Evolutionary conservation across 106 monocot genomes (phyloP).

Genomic region (Triglochin maritima): DNA sequence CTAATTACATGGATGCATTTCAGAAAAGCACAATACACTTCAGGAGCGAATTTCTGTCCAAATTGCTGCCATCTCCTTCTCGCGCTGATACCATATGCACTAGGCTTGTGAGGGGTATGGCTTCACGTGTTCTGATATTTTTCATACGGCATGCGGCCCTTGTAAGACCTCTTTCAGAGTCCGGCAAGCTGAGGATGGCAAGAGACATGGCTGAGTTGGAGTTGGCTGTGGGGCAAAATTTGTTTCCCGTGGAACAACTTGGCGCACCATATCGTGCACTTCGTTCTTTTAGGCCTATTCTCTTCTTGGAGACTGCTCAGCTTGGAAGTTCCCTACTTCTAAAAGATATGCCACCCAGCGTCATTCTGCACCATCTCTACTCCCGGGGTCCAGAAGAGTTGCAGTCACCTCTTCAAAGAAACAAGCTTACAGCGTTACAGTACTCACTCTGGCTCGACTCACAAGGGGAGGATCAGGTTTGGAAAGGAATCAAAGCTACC

Average conservation of each 20-base stretch:
- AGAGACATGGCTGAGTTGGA: constrained; percentile 99
- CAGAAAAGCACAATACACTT: constrained; percentile 60
- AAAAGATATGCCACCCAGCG: constrained; percentile 60
- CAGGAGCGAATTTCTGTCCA: constrained; percentile 69
- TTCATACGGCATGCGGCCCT: constrained; percentile 87
- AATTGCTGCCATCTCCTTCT: constrained; percentile 55
- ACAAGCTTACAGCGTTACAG: constrained; percentile 61
- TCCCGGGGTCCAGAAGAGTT: constrained; percentile 77
- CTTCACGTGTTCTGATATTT: constrained; percentile 52
- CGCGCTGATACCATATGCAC: constrained; percentile 63
- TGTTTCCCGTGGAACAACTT: constrained; percentile 92
- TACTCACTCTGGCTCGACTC: constrained; percentile 95
- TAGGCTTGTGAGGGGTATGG: constrained; percentile 62
- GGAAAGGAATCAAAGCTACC: constrained; percentile 86
- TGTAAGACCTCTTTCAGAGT: constrained; percentile 82
- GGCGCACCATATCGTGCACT: constrained; percentile 82
- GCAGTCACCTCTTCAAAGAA: constrained; percentile 77
- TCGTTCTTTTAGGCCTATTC: constrained; percentile 64
- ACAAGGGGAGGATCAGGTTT: constrained; percentile 83
- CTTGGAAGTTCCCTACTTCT: constrained; percentile 51
- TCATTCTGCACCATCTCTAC: constrained; percentile 82
- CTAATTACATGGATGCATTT: constrained; percentile 82
- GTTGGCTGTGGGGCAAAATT: constrained; percentile 76
- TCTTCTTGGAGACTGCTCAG: constrained; percentile 76
- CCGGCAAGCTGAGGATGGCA: constrained; percentile 88